Conservation (phyloP, 257 asterid species). For the Galeopsis tetrahit region DNA sequence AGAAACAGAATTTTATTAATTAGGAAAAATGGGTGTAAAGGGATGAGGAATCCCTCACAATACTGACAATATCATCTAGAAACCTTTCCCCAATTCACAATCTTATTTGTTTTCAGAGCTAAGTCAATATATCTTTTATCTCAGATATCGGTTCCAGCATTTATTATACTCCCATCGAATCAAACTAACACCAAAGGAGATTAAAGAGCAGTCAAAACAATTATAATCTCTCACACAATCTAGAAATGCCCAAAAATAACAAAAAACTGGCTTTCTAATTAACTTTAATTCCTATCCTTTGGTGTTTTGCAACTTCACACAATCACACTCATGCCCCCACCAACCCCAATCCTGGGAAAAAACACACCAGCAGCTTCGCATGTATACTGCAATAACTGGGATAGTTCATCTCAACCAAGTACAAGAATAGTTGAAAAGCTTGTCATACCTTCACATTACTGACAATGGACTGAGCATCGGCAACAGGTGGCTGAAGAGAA, state of each 20-base stretch:
- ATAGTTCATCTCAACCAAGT: slow-evolving; percentile 35
- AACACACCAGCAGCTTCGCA: slow-evolving; percentile 26
- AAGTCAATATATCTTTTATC: slow-evolving; percentile 15
- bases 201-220: slow-evolving; percentile 20
- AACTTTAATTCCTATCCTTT: slow-evolving; percentile 15
- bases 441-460: slow-evolving; percentile 76
- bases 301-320: slow-evolving; percentile 23
- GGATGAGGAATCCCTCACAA: slow-evolving; percentile 1
- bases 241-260: slow-evolving; percentile 16
- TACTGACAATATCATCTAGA: background rate
- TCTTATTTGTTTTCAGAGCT: slow-evolving; percentile 12
- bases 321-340: slow-evolving; percentile 21
- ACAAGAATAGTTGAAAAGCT: slow-evolving; percentile 29
- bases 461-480: slow-evolving; percentile 97
- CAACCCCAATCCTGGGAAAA: background rate
- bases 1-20: background rate
- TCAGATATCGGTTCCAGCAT: background rate
- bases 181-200: slow-evolving; percentile 18
- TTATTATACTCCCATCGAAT: background rate
- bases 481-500: slow-evolving; percentile 84
- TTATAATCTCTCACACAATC: slow-evolving; percentile 12
- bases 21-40: background rate
- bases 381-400: slow-evolving; percentile 17
- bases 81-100: slow-evolving; percentile 3
- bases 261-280: background rate